These are phyloP conservation scores for Tagetes erecta DNA, from an alignment of 129 eudicot genomes.

Conservation along the genomic window DNA sequence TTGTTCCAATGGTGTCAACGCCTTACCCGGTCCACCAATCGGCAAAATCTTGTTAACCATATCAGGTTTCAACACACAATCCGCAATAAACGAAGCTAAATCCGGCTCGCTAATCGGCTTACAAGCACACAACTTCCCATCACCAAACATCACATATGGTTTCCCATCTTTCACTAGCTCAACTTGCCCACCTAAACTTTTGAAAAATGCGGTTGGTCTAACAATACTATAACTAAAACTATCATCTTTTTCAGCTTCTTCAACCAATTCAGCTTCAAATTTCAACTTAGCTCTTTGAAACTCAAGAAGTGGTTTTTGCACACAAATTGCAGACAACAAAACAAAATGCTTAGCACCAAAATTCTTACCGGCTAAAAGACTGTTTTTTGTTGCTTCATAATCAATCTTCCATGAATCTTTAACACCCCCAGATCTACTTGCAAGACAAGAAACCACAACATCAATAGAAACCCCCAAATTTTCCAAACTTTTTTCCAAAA, in stretches of 20 bases:
- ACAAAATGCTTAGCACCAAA: constrained; percentile 87
- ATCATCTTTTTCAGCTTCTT: constrained; percentile 53
- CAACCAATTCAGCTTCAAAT: constrained; percentile 74
- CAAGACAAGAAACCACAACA: constrained; percentile 89
- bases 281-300: constrained; percentile 89
- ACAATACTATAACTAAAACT: constrained; percentile 80
- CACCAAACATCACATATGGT: constrained; percentile 99
- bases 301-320: constrained; percentile 93
- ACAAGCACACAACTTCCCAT: constrained; percentile 91
- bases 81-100: constrained; percentile 84
- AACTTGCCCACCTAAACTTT: constrained; percentile 91
- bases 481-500: constrained; percentile 54
- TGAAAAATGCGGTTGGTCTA: constrained; percentile 93
- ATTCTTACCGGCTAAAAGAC: constrained; percentile 70
- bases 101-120: constrained; percentile 90
- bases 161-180: constrained; percentile 92
- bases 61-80: constrained; percentile 65
- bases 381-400: constrained; percentile 87
- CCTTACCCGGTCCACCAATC: constrained; percentile 89
- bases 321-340: constrained; percentile 88
- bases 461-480: constrained; percentile 65
- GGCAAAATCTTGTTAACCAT: constrained; percentile 71
- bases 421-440: constrained; percentile 89
- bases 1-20: constrained; percentile 91
- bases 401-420: constrained; percentile 90